Conservation (phyloP, 2,329 filamentous ascomycete species). For the Neodidymelliopsis sp. region DNA sequence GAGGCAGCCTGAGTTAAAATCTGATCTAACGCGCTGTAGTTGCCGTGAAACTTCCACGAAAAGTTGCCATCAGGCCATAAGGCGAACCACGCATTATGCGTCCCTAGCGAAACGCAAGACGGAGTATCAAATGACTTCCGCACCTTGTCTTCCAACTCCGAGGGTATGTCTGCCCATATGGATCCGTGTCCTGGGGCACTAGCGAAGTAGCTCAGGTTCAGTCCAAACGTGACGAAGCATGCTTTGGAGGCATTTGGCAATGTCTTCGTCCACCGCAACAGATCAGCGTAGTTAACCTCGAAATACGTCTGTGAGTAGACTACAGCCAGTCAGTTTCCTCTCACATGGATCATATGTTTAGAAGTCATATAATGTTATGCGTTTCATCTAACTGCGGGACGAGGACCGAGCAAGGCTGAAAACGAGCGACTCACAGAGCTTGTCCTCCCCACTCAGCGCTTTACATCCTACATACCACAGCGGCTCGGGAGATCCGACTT, state of each 20-base stretch:
- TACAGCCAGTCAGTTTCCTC: constrained; percentile 25
- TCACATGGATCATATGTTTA: background rate
- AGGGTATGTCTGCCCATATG: constrained; percentile 44
- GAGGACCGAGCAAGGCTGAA: constrained; percentile 3
- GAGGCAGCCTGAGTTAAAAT: constrained; percentile 37
- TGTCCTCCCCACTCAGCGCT: constrained; percentile 43
- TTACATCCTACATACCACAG: constrained; percentile 47
- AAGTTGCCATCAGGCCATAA: constrained; percentile 42
- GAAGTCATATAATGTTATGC: background rate
- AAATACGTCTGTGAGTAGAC: constrained; percentile 45
- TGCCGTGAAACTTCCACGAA: constrained; percentile 44
- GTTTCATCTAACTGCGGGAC: constrained; percentile 14
- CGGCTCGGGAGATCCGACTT: constrained; percentile 35
- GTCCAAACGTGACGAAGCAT: constrained; percentile 45
- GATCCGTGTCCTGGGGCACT: constrained; percentile 41
- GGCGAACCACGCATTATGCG: constrained; percentile 44
- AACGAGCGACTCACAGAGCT: constrained; percentile 40
- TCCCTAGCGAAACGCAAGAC: constrained; percentile 38
- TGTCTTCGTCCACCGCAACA: constrained; percentile 39
- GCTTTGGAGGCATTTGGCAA: constrained; percentile 37
- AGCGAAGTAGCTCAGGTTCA: constrained; percentile 42
- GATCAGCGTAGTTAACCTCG: constrained; percentile 41
- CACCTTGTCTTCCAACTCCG: constrained; percentile 42
- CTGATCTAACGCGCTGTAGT: constrained; percentile 38
- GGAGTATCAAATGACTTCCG: constrained; percentile 45